These are phyloP conservation scores for Trichoderma citrinoviride DNA, from an alignment of 2,329 filamentous ascomycete genomes.

Conservation along the genomic window DNA sequence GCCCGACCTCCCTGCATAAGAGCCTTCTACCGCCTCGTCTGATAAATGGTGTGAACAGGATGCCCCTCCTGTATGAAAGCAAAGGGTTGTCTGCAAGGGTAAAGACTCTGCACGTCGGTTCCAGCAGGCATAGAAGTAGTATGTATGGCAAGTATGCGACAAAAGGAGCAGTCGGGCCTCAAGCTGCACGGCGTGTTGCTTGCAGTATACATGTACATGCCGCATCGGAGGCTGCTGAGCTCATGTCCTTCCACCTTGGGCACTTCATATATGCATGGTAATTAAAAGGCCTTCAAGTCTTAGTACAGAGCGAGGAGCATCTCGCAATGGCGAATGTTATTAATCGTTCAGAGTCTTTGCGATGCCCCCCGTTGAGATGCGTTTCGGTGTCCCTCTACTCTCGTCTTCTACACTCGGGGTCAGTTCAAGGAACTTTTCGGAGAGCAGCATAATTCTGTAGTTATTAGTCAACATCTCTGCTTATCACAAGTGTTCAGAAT, in stretches of 20 bases:
- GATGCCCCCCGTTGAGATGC: background rate
- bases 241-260: background rate
- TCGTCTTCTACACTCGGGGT: background rate
- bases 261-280: background rate
- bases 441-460: rapidly evolving
- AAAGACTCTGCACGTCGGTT: background rate
- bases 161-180: background rate
- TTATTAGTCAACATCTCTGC: too few species aligned
- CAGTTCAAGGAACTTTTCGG: background rate
- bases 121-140: background rate
- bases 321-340: background rate
- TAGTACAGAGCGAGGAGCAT: background rate
- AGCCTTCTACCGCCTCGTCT: background rate
- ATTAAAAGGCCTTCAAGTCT: background rate
- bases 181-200: background rate
- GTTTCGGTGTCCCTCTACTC: background rate
- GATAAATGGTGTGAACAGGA: background rate
- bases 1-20: background rate
- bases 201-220: background rate
- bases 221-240: background rate
- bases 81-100: background rate
- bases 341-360: constrained; percentile 14
- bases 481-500: too few species aligned
- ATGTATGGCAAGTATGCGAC: background rate
- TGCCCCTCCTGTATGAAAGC: background rate